Evolutionary conservation across 768 basidiomycete species (phyloP), one percentile per base, ranked within the genome.

Genomic region (Russula earlei): DNA sequence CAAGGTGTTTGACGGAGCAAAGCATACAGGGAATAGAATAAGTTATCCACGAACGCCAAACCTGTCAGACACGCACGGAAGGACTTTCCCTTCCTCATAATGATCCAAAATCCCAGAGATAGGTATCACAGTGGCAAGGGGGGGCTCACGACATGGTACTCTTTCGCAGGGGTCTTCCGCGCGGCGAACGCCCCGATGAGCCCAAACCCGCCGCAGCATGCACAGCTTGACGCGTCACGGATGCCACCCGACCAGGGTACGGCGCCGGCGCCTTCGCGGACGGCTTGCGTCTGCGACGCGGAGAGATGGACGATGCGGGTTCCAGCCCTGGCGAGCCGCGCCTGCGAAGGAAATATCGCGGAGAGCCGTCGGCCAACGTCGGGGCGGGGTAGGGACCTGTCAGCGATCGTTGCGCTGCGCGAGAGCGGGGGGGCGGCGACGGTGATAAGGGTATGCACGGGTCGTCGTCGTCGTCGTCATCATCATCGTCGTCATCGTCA

Each of bases 311-410:
- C 19, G 54, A 45, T 14, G 50, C 47, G n/a, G 25, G 3, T 31
- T 29, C 40, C 27, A 38, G 40, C 34, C 14, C n/a, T 1, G 40
- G 45, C 31, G 55, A 25, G 25, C 40, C 46, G 15, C 43, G 64
- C 40, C 59, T 59, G 36, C 65, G 67, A 22, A 67, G 60, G 34
- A 65, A 56, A 52, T 67, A 67, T 6, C 67, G 67, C 54, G 31
- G 36, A 22, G 52, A 25, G 48, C n/a, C 20, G 24, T 46, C 25
- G 31, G 50, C 34, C n/a, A n/a, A n/a, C n/a, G n/a, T n/a, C n/a
- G n/a, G 17, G 48, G n/a, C 15, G 34, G 6, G 51, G 14, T 17
- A 22, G 17, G 38, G 15, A n/a, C 20, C 44, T 3, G 56, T 34
- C 9, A 0, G 44, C 10, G 29, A 20, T 14, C 1, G 11, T 31